phyloP scores from a whole-genome alignment of 1,284 basidiomycete genomes.

The Xerocomus minutiporus region DNA sequence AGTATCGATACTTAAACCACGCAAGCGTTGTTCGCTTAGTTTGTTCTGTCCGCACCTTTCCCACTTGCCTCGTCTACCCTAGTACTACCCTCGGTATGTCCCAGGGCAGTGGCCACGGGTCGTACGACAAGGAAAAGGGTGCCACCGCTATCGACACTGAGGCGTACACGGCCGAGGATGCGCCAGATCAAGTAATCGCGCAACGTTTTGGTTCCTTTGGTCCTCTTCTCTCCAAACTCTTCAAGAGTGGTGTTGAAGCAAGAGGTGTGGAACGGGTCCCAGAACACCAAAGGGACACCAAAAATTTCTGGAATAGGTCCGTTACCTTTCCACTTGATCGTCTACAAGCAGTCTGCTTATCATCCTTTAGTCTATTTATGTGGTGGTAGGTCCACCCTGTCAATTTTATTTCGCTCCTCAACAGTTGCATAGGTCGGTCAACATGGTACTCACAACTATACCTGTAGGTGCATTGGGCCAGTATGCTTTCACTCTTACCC shows the following conservation, averaged over 20 bases:
- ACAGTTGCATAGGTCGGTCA: slow-evolving; percentile 39
- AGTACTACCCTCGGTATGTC: not conserved
- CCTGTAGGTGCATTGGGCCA: slow-evolving; percentile 56
- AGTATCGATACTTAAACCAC: not conserved
- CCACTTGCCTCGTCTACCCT: too few relatives aligned
- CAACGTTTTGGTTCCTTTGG: slow-evolving; percentile 37
- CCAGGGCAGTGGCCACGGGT: not conserved
- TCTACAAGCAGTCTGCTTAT: not conserved
- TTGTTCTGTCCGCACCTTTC: not conserved
- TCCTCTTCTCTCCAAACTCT: slow-evolving; percentile 38
- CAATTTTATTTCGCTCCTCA: not conserved
- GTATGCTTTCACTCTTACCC: slow-evolving; percentile 48
- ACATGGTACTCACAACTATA: slow-evolving; percentile 49
- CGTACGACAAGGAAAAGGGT: not conserved
- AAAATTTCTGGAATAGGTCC: slow-evolving; percentile 49
- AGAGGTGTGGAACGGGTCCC: slow-evolving; percentile 50
- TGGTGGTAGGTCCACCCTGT: slow-evolving; percentile 38
- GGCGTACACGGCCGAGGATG: not conserved
- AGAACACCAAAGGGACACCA: slow-evolving; percentile 43
- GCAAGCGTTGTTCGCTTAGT: not conserved
- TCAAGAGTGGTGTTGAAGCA: slow-evolving; percentile 45
- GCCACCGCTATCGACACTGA: not conserved
- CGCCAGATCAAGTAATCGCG: slow-evolving; percentile 8
- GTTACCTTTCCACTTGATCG: slow-evolving; percentile 4
- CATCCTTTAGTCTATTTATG: slow-evolving; percentile 39